Percentiles rank a stretch among this genome's conserved stretches.
Conservation (phyloP, 2,329 filamentous ascomycete genomes). For the Aspergillus awamori region DNA sequence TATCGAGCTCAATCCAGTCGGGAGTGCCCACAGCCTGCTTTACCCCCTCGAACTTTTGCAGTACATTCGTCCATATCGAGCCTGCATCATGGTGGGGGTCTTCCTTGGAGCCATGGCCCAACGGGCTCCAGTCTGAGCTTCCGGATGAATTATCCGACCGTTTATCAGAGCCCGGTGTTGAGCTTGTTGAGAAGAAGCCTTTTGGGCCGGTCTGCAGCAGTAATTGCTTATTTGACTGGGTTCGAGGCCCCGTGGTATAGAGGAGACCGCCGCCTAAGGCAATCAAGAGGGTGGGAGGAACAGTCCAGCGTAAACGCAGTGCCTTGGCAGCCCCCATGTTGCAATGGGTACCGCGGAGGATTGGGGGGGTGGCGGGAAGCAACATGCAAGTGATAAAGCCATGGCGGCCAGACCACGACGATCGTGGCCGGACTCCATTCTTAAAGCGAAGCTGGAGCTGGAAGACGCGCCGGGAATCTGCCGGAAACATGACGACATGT, state of each 20-base stretch:
- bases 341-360: constrained; percentile 25
- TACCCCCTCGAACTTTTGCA: constrained; percentile 47
- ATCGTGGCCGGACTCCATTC: constrained; percentile 15
- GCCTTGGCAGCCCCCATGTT: constrained; percentile 41
- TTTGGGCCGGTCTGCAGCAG: constrained; percentile 25
- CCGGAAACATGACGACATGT: constrained; percentile 31
- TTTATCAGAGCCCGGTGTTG: constrained; percentile 18
- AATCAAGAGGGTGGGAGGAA: constrained; percentile 38
- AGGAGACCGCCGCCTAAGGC: constrained; percentile 30
- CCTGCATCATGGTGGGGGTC: constrained; percentile 29
- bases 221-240: constrained; percentile 28
- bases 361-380: constrained; percentile 15
- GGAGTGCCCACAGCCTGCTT: constrained; percentile 45
- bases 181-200: constrained; percentile 28
- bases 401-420: constrained; percentile 22
- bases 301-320: constrained; percentile 39
- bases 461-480: background rate
- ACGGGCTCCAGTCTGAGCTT: constrained; percentile 3
- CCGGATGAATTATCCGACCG: constrained; percentile 11
- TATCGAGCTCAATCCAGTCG: constrained; percentile 52
- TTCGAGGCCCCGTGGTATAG: constrained; percentile 31
- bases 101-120: constrained; percentile 11
- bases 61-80: constrained; percentile 55
- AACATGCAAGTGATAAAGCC: constrained; percentile 28
- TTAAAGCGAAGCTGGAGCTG: constrained; percentile 3